These are phyloP conservation scores for Emmonsia crescens DNA, from an alignment of 2,329 filamentous ascomycete genomes.

Conservation along the genomic window DNA sequence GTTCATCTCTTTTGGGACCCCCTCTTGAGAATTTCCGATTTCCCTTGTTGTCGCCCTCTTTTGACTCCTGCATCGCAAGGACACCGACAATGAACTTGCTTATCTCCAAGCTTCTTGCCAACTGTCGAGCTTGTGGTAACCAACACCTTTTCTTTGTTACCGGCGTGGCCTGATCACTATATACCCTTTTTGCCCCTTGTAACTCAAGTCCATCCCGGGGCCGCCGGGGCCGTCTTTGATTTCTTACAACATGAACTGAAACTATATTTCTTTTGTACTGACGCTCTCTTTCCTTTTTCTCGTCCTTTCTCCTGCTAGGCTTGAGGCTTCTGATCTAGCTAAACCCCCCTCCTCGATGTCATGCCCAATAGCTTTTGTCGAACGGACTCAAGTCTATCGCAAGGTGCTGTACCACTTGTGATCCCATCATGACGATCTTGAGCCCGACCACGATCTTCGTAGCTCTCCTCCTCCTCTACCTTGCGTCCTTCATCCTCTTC, in stretches of 20 bases:
- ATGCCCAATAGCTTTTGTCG: conserved; percentile 3
- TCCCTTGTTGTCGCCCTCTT: neutral
- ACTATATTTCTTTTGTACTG: neutral
- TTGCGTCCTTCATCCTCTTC: conserved; percentile 86
- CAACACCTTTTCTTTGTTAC: conserved; percentile 2
- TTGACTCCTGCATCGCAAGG: neutral
- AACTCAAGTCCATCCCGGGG: neutral
- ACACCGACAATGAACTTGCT: neutral
- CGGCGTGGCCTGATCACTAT: neutral
- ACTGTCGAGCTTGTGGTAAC: conserved; percentile 2
- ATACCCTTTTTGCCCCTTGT: neutral
- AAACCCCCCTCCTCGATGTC: conserved; percentile 6
- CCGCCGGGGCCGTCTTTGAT: neutral
- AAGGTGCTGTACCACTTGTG: conserved; percentile 5
- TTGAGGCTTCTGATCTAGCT: conserved; percentile 9
- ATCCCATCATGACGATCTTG: conserved; percentile 33
- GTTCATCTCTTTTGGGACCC: neutral
- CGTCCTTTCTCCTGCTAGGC: conserved; percentile 1
- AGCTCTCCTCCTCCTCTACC: conserved; percentile 72
- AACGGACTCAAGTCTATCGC: conserved; percentile 9
- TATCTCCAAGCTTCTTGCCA: neutral
- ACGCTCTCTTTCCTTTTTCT: neutral
- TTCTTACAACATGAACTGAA: neutral
- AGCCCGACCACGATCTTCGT: conserved; percentile 75
- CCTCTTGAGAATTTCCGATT: neutral